A percentile compares a stretch with the other conserved stretches of the same genome.
These are phyloP conservation scores for Anastatica hierochuntica DNA, from an alignment of 345 rosid genomes.

Conservation along the genomic window DNA sequence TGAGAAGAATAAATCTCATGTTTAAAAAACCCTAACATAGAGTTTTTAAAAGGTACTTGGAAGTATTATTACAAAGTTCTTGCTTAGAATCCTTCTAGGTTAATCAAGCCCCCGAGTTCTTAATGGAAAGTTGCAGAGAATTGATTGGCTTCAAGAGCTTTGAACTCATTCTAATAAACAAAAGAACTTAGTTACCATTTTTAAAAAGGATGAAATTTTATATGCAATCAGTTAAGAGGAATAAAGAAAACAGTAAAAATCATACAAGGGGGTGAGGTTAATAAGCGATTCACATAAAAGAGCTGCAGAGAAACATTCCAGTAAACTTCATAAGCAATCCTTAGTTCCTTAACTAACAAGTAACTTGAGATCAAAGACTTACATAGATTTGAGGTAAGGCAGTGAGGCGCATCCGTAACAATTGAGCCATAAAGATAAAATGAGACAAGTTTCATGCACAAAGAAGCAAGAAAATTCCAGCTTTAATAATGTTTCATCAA, in stretches of 20 bases:
- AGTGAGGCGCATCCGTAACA: slow-evolving; percentile 50
- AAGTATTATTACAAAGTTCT: background rate
- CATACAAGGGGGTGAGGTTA: slow-evolving; percentile 44
- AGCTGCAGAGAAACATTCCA: slow-evolving; percentile 22
- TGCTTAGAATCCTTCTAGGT: slow-evolving; percentile 40
- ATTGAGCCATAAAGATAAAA: slow-evolving; percentile 46
- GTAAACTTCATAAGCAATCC: slow-evolving; percentile 1
- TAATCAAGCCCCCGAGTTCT: slow-evolving; percentile 44
- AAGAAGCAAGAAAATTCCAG: background rate
- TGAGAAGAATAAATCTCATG: no score
- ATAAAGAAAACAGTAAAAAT: background rate
- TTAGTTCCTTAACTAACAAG: background rate
- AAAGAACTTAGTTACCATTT: background rate
- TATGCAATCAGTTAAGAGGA: background rate
- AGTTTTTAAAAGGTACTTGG: no score
- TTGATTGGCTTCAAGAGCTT: slow-evolving; percentile 53
- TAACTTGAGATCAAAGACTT: slow-evolving; percentile 17
- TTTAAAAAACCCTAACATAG: background rate
- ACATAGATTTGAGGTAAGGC: slow-evolving; percentile 36
- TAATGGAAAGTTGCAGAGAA: slow-evolving; percentile 46
- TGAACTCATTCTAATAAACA: slow-evolving; percentile 12
- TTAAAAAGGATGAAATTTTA: no score
- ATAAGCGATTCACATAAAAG: slow-evolving; percentile 46
- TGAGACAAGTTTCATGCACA: slow-evolving; percentile 49
- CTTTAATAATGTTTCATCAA: background rate